Conservation (phyloP, 345 rosid genomes). For the Salix dunnii region DNA sequence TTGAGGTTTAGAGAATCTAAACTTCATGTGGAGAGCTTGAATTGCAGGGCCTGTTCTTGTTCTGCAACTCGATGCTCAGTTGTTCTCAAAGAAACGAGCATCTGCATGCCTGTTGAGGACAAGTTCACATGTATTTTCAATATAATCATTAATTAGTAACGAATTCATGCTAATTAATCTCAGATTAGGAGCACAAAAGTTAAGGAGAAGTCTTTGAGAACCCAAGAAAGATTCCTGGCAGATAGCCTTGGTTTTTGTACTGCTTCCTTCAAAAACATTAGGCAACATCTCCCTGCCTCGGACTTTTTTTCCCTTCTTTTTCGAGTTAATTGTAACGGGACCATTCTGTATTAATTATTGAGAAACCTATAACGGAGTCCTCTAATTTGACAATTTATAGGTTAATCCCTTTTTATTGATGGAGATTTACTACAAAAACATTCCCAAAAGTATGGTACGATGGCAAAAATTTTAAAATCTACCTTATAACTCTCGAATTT, state of each 20-base stretch:
- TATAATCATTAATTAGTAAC: background rate
- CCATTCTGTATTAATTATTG: too few relatives aligned
- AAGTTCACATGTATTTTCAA: conserved; percentile 17
- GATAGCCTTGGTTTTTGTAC: background rate
- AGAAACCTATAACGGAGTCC: too few relatives aligned
- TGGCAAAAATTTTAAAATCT: too few relatives aligned
- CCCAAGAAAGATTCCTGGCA: conserved; percentile 23
- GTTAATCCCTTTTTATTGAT: too few relatives aligned
- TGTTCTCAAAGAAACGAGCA: background rate
- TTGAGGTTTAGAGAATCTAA: background rate
- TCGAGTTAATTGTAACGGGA: too few relatives aligned
- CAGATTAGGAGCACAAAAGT: background rate
- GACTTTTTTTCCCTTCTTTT: too few relatives aligned
- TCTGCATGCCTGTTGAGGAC: conserved; percentile 5
- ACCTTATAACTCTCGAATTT: too few relatives aligned
- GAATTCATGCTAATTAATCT: background rate
- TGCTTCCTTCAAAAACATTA: background rate
- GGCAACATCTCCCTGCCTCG: too few relatives aligned
- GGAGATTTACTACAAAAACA: too few relatives aligned
- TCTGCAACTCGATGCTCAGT: background rate
- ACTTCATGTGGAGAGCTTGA: background rate
- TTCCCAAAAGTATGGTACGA: too few relatives aligned
- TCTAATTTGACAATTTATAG: too few relatives aligned
- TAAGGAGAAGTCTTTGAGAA: background rate
- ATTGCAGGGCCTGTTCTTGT: background rate